Evolutionary conservation across 1,284 basidiomycete species (phyloP), one percentile per base, ranked within the genome.

Genomic region (Sanghuangporus baumii): DNA sequence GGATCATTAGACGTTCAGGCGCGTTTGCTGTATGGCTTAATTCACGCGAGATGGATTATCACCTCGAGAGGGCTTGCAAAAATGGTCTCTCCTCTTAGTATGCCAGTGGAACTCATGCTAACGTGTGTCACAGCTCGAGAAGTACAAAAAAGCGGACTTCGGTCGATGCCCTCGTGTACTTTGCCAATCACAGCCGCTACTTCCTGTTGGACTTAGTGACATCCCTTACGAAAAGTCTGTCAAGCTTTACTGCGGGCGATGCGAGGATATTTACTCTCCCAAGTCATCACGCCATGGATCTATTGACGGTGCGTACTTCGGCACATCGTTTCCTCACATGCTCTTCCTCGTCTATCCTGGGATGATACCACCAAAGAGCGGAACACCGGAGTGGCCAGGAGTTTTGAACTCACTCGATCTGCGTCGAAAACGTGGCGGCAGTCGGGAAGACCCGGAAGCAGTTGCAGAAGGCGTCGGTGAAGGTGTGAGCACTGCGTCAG

Each of bases 301-400:
- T 38, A 97, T 97, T 71, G 95, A 98, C 74, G 95, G 95, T 36
- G 95, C 96, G 2, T 98, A 96, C 76, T 98, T 98, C 70, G 95
- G 96, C 64, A 96, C 94, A 0, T 96, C 93, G 0, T 98, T 98
- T 78, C 94, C 94, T 0, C 95, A 97, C 74, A 88, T 98, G 68
- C 80, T 98, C 52, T 95, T 95, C 78, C 92, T 98, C 79, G 93
- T 96, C 48, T 96, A 97, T 74, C 94, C 95, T 0, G 86, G 88
- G 60, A 86, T 96, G 69, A 89, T 96, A 56, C 92, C 95, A 9
- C 82, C 87, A 34, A 98, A 97, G 75, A 83, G 79, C 47, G 87
- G 87, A 2, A 81, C 85, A 12, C 79, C 84, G 23, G 84, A 86
- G 26, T 31, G 26, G 26, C 26, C 26, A 31, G 26, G 26, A 31